Conservation (phyloP, 495 filamentous ascomycete genomes). For the Elaphomyces granulatus region DNA sequence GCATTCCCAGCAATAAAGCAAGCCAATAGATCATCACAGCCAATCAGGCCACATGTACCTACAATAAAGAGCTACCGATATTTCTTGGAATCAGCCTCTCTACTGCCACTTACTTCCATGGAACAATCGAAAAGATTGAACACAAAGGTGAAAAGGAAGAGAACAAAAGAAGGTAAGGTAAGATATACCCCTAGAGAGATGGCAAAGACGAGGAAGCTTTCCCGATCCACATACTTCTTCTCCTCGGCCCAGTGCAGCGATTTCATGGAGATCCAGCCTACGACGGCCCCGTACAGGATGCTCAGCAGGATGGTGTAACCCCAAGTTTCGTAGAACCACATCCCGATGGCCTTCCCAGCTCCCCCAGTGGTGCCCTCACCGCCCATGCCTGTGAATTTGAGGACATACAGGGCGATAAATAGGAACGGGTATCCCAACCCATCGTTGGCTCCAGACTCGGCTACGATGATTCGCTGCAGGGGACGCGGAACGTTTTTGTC, state of each 20-base stretch:
- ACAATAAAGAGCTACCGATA: slow-evolving; percentile 52
- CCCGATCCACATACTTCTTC: slow-evolving; percentile 69
- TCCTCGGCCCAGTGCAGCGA: slow-evolving; percentile 74
- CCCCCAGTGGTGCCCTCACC: slow-evolving; percentile 44
- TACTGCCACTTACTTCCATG: no score
- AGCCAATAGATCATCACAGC: slow-evolving; percentile 82
- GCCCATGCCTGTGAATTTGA: slow-evolving; percentile 54
- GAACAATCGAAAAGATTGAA: slow-evolving; percentile 1
- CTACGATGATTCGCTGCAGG: slow-evolving; percentile 75
- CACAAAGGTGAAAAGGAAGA: slow-evolving; percentile 27
- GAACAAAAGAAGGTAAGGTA: slow-evolving; percentile 1
- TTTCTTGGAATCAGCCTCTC: no score
- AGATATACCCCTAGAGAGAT: slow-evolving; percentile 60
- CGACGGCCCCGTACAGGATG: slow-evolving; percentile 56
- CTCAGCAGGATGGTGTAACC: slow-evolving; percentile 70
- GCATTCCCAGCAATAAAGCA: slow-evolving; percentile 90
- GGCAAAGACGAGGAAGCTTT: slow-evolving; percentile 82
- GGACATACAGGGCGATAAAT: slow-evolving; percentile 69
- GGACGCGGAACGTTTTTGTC: slow-evolving; percentile 75
- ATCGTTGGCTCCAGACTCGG: slow-evolving; percentile 85
- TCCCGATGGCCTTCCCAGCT: slow-evolving; percentile 48
- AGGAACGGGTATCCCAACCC: slow-evolving; percentile 89
- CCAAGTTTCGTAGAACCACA: slow-evolving; percentile 86
- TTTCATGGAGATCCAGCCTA: slow-evolving; percentile 72
- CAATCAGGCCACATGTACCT: slow-evolving; percentile 78